Conservation (phyloP, 2,329 filamentous ascomycete species). For the Aspergillus sp. region DNA sequence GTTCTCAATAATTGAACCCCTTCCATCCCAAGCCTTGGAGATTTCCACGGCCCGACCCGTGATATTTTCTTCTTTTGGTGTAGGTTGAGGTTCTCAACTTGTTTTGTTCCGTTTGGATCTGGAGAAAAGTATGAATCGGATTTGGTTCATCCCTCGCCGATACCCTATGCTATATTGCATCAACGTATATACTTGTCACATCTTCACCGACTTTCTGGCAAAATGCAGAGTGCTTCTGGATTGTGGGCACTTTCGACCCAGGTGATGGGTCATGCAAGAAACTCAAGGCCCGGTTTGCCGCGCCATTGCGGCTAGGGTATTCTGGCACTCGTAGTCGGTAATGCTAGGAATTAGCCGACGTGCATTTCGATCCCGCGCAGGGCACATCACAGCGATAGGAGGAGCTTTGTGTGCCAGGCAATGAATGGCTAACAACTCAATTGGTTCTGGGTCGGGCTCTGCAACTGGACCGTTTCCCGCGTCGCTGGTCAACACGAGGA, state of each 20-base stretch:
- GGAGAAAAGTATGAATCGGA: not conserved
- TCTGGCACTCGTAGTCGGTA: too few species aligned
- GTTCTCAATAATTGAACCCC: constrained; percentile 7
- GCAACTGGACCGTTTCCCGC: not conserved
- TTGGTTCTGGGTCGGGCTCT: not conserved
- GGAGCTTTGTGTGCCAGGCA: too few species aligned
- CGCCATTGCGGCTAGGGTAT: too few species aligned
- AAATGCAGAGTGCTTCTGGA: not conserved
- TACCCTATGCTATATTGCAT: not conserved
- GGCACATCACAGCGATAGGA: too few species aligned
- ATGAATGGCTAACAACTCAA: not conserved
- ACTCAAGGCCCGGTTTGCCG: too few species aligned
- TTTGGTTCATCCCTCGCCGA: not conserved
- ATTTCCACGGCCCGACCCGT: constrained; percentile 9
- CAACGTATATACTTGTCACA: constrained; percentile 4
- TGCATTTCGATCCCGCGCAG: too few species aligned
- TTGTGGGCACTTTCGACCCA: not conserved
- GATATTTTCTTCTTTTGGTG: not conserved
- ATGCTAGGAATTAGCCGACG: too few species aligned
- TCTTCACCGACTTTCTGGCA: constrained; percentile 10
- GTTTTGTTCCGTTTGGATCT: not conserved
- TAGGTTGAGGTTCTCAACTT: not conserved
- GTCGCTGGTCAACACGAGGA: not conserved
- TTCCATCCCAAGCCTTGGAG: not conserved
- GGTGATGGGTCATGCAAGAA: constrained; percentile 3